phyloP scores from a whole-genome alignment of 805 yeast species.

The Candida rishiriensis region DNA sequence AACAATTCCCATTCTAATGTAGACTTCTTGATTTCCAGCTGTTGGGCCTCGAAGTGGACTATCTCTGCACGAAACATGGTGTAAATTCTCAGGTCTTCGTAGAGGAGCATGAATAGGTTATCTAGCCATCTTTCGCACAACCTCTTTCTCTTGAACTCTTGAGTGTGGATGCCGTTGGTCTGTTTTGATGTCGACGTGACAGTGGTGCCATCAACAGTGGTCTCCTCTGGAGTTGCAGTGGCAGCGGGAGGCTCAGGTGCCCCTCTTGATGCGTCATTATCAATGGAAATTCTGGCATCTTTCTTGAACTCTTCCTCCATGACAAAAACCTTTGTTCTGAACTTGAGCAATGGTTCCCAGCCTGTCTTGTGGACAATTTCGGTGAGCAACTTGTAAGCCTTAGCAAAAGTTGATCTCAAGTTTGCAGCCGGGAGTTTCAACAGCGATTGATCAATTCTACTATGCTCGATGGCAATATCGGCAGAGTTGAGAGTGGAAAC shows the following conservation, averaged over 20 bases:
- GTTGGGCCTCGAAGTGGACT: conserved; percentile 85
- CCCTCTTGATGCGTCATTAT: conserved; percentile 6
- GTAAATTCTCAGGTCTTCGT: conserved; percentile 73
- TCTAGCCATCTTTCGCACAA: conserved; percentile 74
- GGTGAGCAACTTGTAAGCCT: conserved; percentile 57
- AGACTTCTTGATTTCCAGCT: conserved; percentile 68
- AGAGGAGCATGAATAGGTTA: conserved; percentile 61
- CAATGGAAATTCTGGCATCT: conserved; percentile 18
- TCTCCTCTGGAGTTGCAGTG: not conserved
- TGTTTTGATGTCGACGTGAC: no score
- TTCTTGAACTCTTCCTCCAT: conserved; percentile 62
- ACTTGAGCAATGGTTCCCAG: conserved; percentile 62
- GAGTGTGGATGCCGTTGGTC: conserved; percentile 4
- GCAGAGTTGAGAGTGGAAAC: conserved; percentile 64
- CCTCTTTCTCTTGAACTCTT: conserved; percentile 57
- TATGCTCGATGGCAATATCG: conserved; percentile 63
- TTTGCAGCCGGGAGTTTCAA: conserved; percentile 64
- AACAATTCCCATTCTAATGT: conserved; percentile 90
- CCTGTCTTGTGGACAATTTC: conserved; percentile 63
- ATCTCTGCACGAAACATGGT: conserved; percentile 93
- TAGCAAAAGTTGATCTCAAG: conserved; percentile 53
- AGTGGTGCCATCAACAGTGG: not conserved
- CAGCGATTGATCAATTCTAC: conserved; percentile 57
- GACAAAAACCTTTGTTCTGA: conserved; percentile 60
- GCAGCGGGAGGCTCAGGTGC: conserved; percentile 2